These are phyloP conservation scores for Cyberlindnera misumaiensis DNA, from an alignment of 805 yeast genomes.

Conservation along the genomic window DNA sequence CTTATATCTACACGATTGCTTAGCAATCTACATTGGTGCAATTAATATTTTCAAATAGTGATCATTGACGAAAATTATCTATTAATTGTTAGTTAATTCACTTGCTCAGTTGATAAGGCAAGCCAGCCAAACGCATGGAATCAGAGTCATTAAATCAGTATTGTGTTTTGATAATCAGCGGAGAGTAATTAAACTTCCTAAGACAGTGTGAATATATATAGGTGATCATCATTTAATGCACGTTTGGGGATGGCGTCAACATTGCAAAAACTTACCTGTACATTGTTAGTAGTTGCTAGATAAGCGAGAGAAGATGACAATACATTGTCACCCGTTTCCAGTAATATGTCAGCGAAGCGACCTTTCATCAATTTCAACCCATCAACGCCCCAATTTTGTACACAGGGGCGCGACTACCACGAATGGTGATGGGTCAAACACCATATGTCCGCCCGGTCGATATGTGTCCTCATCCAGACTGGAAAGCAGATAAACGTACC, in stretches of 20 bases:
- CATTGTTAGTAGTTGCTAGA: background rate
- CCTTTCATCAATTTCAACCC: constrained; percentile 44
- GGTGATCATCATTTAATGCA: constrained; percentile 28
- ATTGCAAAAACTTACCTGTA: background rate
- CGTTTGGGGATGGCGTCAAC: background rate
- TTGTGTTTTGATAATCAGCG: constrained; percentile 26
- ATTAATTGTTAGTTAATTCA: too few species aligned
- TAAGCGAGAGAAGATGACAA: too few species aligned
- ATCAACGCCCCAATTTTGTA: constrained; percentile 40
- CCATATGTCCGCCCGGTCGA: constrained; percentile 50
- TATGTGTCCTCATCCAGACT: constrained; percentile 17
- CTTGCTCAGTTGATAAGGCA: too few species aligned
- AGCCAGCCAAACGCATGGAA: background rate
- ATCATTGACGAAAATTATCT: too few species aligned
- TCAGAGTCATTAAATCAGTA: constrained; percentile 54
- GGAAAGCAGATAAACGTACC: background rate
- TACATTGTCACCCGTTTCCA: background rate
- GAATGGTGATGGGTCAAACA: constrained; percentile 25
- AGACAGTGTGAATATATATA: constrained; percentile 55
- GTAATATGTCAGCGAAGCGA: constrained; percentile 16
- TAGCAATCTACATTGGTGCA: too few species aligned
- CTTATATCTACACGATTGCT: too few species aligned
- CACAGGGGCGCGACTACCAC: constrained; percentile 45
- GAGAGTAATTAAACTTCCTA: constrained; percentile 26
- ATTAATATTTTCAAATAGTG: too few species aligned